Percentiles rank a stretch among this genome's conserved stretches.
These are phyloP conservation scores for Epichloe sibirici DNA, from an alignment of 2,329 filamentous ascomycete genomes.

Conservation along the genomic window DNA sequence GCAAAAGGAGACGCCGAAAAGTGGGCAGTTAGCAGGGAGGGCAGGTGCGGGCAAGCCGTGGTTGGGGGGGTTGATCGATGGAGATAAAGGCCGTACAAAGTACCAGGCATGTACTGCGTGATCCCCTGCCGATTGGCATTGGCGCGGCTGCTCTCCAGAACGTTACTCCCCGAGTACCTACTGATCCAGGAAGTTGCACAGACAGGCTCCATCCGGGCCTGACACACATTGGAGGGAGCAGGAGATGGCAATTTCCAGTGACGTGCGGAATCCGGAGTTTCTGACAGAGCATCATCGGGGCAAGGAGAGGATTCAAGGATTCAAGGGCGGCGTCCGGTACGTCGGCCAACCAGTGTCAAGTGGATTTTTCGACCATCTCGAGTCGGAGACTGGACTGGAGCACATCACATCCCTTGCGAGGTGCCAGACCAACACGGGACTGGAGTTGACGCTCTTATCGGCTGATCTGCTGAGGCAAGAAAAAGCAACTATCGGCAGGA, in stretches of 20 bases:
- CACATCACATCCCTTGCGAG: no score
- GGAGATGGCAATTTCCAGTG: background rate
- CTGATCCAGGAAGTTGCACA: no score
- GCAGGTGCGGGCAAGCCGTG: background rate
- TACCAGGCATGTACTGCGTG: background rate
- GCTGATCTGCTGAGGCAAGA: background rate
- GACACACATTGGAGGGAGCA: background rate
- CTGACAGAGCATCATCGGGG: no score
- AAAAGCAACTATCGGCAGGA: background rate
- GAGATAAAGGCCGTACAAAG: no score
- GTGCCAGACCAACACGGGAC: no score
- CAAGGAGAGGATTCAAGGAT: background rate
- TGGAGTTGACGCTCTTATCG: background rate
- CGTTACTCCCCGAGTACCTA: no score
- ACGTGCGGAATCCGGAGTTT: no score
- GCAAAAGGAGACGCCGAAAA: conserved; percentile 6
- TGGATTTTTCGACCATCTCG: background rate
- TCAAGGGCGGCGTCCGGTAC: background rate
- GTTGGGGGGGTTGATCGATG: background rate
- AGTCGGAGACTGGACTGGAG: no score
- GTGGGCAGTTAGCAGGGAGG: conserved; percentile 1
- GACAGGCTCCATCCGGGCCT: background rate
- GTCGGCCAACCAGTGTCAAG: background rate
- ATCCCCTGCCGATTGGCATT: no score
- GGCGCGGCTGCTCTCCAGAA: no score